Percentiles rank a stretch among this genome's conserved stretches.
phyloP scores from a whole-genome alignment of 148 eudicot genomes.

The Vaccinium corymbosum region DNA sequence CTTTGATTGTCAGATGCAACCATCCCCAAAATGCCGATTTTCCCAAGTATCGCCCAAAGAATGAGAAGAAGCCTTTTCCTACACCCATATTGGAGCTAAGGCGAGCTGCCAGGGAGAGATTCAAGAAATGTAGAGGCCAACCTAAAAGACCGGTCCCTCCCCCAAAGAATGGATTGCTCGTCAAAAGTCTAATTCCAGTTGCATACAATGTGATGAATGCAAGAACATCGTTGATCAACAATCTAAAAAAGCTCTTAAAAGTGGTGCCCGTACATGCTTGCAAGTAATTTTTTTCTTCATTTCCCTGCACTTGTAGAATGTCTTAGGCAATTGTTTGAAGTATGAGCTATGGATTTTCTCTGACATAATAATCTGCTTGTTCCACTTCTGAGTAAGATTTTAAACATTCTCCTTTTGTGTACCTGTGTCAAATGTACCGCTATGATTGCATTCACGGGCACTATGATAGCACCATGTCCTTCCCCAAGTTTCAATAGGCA shows the following conservation, averaged over 20 bases:
- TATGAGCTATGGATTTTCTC: background rate
- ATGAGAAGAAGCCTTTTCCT: slow-evolving; percentile 90
- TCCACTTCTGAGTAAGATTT: background rate
- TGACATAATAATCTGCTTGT: background rate
- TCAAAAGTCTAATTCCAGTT: slow-evolving; percentile 70
- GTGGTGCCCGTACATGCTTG: slow-evolving; percentile 81
- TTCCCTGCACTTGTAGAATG: slow-evolving; percentile 7
- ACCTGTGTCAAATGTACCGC: no score
- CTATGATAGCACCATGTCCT: no score
- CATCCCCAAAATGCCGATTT: slow-evolving; percentile 88
- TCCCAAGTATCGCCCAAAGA: slow-evolving; percentile 73
- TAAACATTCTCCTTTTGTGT: no score
- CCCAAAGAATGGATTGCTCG: slow-evolving; percentile 78
- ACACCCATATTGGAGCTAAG: slow-evolving; percentile 88
- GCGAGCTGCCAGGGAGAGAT: slow-evolving; percentile 84
- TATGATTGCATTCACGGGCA: no score
- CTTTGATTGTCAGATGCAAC: slow-evolving; percentile 49
- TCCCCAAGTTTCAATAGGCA: no score
- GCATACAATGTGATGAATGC: slow-evolving; percentile 84
- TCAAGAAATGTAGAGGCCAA: slow-evolving; percentile 61
- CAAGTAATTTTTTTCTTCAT: slow-evolving; percentile 57
- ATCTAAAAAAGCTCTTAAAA: slow-evolving; percentile 77
- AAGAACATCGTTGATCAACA: slow-evolving; percentile 71
- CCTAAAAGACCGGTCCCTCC: slow-evolving; percentile 69
- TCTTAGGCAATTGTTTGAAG: background rate